These are phyloP conservation scores for Nicotiana sylvestris DNA, from an alignment of 257 asterid species.

Conservation along the genomic window DNA sequence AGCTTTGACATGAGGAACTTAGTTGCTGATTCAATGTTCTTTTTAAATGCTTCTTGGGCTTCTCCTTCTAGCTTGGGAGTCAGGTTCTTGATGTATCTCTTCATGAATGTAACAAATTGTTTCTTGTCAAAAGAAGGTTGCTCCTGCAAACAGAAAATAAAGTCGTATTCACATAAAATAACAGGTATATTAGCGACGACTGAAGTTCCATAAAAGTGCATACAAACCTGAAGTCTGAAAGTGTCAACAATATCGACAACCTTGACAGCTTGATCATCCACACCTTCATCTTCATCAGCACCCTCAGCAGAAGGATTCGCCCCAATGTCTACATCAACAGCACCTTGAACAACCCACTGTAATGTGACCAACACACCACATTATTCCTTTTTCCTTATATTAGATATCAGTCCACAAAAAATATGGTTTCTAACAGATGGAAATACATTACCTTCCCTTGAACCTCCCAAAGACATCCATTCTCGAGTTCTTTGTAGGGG, in stretches of 20 bases:
- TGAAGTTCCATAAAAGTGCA: not conserved
- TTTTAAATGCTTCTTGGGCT: slow-evolving; percentile 53
- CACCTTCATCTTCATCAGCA: slow-evolving; percentile 70
- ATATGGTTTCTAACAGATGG: no score
- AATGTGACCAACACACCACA: not conserved
- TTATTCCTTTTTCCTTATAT: not conserved
- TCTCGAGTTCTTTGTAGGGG: slow-evolving; percentile 67
- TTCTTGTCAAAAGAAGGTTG: slow-evolving; percentile 92
- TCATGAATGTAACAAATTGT: slow-evolving; percentile 51
- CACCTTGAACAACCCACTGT: slow-evolving; percentile 74
- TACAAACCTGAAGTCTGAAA: slow-evolving; percentile 67
- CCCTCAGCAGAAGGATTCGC: slow-evolving; percentile 97
- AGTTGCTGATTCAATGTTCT: slow-evolving; percentile 72
- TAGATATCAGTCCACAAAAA: not conserved
- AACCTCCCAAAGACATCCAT: slow-evolving; percentile 84
- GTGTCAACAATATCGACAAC: slow-evolving; percentile 96
- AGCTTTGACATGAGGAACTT: slow-evolving; percentile 62
- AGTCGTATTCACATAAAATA: not conserved
- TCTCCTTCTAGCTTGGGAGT: slow-evolving; percentile 60
- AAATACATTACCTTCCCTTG: slow-evolving; percentile 64
- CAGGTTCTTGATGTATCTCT: slow-evolving; percentile 70
- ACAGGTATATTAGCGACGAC: not conserved
- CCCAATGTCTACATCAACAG: slow-evolving; percentile 79
- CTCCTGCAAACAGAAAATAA: slow-evolving; percentile 41
- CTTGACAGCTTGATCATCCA: slow-evolving; percentile 56